A percentile compares a stretch with the other conserved stretches of the same genome.
Conservation (phyloP, 345 rosid species). For the Eutrema yunnanense region DNA sequence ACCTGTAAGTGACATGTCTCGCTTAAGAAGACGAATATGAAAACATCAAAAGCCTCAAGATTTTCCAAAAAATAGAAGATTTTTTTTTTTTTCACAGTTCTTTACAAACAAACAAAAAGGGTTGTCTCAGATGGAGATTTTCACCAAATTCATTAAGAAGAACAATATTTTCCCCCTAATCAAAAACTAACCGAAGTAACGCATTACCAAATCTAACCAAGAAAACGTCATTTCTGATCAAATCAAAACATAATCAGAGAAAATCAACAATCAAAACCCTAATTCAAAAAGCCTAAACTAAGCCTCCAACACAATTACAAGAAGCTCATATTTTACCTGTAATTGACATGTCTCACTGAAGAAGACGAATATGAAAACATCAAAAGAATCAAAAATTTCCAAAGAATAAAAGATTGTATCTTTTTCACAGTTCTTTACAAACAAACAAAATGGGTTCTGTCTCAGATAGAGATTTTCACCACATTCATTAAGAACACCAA, state of each 20-base stretch:
- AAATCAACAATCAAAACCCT: background rate
- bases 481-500: background rate
- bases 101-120: background rate
- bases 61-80: no score
- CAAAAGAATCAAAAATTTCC: background rate
- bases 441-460: background rate
- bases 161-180: background rate
- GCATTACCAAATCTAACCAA: no score
- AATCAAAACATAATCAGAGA: background rate
- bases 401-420: no score
- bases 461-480: background rate
- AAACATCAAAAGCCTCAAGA: background rate
- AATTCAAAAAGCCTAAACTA: background rate
- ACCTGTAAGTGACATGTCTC: constrained; percentile 31
- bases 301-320: background rate
- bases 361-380: background rate
- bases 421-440: background rate
- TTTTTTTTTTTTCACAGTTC: background rate
- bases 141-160: background rate
- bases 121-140: background rate
- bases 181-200: no score
- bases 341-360: constrained; percentile 28
- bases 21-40: constrained; percentile 5
- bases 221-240: no score
- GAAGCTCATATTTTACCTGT: constrained; percentile 6